Base-by-base conservation (phyloP, 2,329 filamentous ascomycete species). In the Fusarium sp. region DNA sequence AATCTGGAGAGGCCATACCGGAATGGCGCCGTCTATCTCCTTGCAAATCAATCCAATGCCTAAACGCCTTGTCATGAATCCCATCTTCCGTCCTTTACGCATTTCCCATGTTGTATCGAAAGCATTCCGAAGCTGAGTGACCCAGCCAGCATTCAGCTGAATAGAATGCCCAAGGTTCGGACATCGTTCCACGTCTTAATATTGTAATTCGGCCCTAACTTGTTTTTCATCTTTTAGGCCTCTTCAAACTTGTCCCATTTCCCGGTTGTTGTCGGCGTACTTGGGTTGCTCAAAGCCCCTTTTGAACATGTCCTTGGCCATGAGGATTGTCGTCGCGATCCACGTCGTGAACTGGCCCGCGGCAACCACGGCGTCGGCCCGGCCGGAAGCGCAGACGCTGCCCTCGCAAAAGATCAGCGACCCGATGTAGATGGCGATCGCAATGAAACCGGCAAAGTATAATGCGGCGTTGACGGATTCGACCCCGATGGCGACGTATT, bases 361-460 rank as follows among this genome's bases (percentile, higher is more conserved):
- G 20, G 87, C 85, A 58, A 91, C 85, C 46, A 86, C 87, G n/a
- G 87, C 85, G 67, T 87, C 85, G 49, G 88, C 87, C 22, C 87
- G 86, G 44, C 88, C 88, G 14, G 87, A 85, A 27, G 83, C 83
- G 82, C 90, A 92, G 29, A 91, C 87, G 40, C 82, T 83, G 46
- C 89, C 90, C 31, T 84, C 83, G 81, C 90, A 92, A 82, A 89
- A 89, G 64, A 87, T 80, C 58, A 91, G 82, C 61, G 83, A 82
- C 78, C 84, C 83, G 72, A 92, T 85, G 81, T 90, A 91, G 70
- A 88, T 85, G 49, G 87, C 83, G 22, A 91, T 84, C 11, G 88
- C 88, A 74, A 90, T 84, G 81, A 91, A 91, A 64, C 89, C 89
- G 22, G 85, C 83, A 79, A 91, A 88, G 82, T 89, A 90, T 78